Percentiles rank a stretch among this genome's conserved stretches.
These are phyloP conservation scores for Trichophaea hybrida DNA, from an alignment of 2,329 filamentous ascomycete genomes.

Conservation along the genomic window DNA sequence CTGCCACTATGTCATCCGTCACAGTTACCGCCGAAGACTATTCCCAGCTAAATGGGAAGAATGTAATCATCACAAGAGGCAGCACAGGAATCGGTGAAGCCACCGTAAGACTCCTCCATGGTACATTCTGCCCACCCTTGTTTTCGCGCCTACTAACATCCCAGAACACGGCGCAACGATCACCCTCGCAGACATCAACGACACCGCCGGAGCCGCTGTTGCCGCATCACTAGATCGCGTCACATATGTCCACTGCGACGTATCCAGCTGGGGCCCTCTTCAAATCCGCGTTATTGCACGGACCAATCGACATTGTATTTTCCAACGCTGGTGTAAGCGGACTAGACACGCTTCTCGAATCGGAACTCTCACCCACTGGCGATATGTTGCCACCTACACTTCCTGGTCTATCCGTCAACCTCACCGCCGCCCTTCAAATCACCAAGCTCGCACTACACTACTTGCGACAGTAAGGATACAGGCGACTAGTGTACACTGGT, in stretches of 20 bases:
- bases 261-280: not conserved
- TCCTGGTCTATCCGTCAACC: not conserved
- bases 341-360: not conserved
- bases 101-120: not conserved
- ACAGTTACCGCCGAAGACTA: not conserved
- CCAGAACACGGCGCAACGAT: slow-evolving; percentile 1
- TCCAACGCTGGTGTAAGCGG: slow-evolving; percentile 1
- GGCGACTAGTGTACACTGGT: not conserved
- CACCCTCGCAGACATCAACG: slow-evolving; percentile 3
- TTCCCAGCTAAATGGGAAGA: not conserved
- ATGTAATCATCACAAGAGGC: not conserved
- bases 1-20: not conserved
- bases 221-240: not conserved
- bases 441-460: not conserved
- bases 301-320: slow-evolving; percentile 1
- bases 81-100: slow-evolving; percentile 2
- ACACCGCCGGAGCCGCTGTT: not conserved
- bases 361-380: not conserved
- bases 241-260: slow-evolving; percentile 2
- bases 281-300: not conserved
- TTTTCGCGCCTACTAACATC: not conserved
- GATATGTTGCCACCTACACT: not conserved
- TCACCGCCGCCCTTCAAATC: not conserved
- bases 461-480: not conserved
- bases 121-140: not conserved